Evolutionary conservation across 352 stramenopile genomes (phyloP).

Genomic region (Phytopythium sindhum): DNA sequence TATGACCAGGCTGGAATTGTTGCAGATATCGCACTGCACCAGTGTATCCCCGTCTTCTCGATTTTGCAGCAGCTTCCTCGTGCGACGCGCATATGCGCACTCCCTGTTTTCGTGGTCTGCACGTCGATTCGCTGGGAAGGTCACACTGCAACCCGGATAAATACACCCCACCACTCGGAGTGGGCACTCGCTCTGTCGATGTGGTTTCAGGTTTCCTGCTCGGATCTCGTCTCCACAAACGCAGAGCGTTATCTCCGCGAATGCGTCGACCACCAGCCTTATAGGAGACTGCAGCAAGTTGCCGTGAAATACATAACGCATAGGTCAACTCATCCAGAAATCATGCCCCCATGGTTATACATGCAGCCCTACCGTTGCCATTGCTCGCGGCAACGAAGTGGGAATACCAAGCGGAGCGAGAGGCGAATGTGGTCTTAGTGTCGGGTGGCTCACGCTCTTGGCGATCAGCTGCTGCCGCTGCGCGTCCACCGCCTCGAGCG

Average conservation of each 20-base stretch:
- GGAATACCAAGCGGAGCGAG: background rate
- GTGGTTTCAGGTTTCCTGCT: constrained; percentile 21
- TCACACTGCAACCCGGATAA: constrained; percentile 34
- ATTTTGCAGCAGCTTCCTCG: constrained; percentile 34
- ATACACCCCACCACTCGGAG: constrained; percentile 38
- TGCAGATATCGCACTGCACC: constrained; percentile 38
- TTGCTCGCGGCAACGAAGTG: background rate
- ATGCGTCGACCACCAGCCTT: constrained; percentile 1
- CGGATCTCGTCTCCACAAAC: constrained; percentile 55
- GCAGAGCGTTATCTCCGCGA: constrained; percentile 34
- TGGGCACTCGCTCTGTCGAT: constrained; percentile 37
- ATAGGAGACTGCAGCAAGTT: background rate
- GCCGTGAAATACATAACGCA: background rate
- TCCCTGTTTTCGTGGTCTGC: constrained; percentile 35
- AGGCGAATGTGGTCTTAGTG: constrained; percentile 10
- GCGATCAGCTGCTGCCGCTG: constrained; percentile 29
- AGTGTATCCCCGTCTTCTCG: constrained; percentile 36
- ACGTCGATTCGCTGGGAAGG: constrained; percentile 28
- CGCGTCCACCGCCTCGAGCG: constrained; percentile 32
- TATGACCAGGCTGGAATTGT: constrained; percentile 24
- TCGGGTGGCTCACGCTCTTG: constrained; percentile 21
- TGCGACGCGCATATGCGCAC: constrained; percentile 29
- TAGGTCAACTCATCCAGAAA: background rate
- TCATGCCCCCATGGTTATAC: background rate
- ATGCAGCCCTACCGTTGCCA: background rate